Percentiles rank a stretch among this genome's conserved stretches.
Conservation (phyloP, 352 stramenopile genomes). For the Plasmopara muralis region DNA sequence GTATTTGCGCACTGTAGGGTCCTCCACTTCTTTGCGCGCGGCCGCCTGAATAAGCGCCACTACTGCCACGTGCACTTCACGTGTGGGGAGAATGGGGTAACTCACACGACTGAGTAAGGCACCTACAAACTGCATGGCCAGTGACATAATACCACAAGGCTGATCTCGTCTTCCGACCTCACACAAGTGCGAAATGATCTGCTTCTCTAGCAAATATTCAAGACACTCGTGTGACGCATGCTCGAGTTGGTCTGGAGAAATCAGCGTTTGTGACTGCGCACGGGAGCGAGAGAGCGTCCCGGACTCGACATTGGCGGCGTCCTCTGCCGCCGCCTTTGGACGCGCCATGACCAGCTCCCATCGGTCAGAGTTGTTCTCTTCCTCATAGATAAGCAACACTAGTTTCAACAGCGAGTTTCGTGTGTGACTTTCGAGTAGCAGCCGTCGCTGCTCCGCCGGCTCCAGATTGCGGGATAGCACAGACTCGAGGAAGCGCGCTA, state of each 20-base stretch:
- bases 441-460: constrained; percentile 57
- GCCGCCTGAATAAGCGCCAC: constrained; percentile 75
- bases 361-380: constrained; percentile 71
- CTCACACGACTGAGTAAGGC: constrained; percentile 76
- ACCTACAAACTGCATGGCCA: constrained; percentile 77
- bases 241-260: constrained; percentile 17
- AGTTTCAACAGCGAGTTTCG: constrained; percentile 80
- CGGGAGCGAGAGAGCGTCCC: constrained; percentile 10
- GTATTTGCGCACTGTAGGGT: constrained; percentile 78
- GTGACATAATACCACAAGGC: constrained; percentile 78
- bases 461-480: constrained; percentile 61
- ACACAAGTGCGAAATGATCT: constrained; percentile 76
- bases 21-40: constrained; percentile 72
- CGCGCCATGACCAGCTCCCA: constrained; percentile 50
- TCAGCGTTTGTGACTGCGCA: constrained; percentile 17
- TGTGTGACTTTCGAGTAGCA: constrained; percentile 74
- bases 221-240: constrained; percentile 57
- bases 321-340: constrained; percentile 20
- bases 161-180: constrained; percentile 62
- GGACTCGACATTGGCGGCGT: constrained; percentile 12
- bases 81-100: constrained; percentile 74
- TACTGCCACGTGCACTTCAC: constrained; percentile 74
- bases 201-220: constrained; percentile 79
- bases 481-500: constrained; percentile 72
- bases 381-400: constrained; percentile 80